A percentile compares a stretch with the other conserved stretches of the same genome.
These are phyloP conservation scores for Gracilaria gracilis DNA, from an alignment of 23 red algal species.

Conservation along the genomic window DNA sequence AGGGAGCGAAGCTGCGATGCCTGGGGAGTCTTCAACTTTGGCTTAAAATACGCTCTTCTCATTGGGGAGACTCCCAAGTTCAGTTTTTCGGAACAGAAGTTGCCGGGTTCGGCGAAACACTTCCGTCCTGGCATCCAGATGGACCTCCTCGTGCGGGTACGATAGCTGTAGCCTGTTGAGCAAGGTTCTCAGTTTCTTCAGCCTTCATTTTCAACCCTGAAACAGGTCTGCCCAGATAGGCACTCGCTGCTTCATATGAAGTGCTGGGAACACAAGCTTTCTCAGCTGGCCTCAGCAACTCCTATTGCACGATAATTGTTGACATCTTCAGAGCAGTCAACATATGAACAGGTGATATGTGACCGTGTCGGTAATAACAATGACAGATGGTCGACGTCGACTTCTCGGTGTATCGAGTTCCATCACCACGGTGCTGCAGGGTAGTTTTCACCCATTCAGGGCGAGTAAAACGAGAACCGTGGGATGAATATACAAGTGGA, in stretches of 20 bases:
- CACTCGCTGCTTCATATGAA: neutral
- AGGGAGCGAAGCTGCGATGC: neutral
- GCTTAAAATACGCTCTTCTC: neutral
- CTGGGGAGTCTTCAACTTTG: neutral
- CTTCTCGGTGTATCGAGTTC: neutral
- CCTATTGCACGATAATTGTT: neutral
- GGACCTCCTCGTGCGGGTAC: neutral
- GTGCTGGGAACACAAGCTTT: neutral
- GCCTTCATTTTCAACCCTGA: too few species aligned
- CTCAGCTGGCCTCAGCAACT: neutral
- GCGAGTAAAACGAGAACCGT: conserved; percentile 3
- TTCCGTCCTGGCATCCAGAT: neutral
- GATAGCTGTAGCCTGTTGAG: neutral
- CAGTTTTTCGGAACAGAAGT: neutral
- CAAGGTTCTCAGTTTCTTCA: neutral
- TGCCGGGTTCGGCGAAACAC: too few species aligned
- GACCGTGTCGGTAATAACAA: neutral
- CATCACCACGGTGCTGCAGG: neutral
- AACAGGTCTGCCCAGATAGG: neutral
- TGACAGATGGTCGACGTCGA: neutral
- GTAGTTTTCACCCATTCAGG: neutral
- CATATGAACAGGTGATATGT: neutral
- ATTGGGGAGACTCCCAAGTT: neutral
- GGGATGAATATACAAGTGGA: neutral
- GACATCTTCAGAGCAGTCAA: neutral